These are phyloP conservation scores for Candida ovalis DNA, from an alignment of 805 yeast species.

Conservation along the genomic window DNA sequence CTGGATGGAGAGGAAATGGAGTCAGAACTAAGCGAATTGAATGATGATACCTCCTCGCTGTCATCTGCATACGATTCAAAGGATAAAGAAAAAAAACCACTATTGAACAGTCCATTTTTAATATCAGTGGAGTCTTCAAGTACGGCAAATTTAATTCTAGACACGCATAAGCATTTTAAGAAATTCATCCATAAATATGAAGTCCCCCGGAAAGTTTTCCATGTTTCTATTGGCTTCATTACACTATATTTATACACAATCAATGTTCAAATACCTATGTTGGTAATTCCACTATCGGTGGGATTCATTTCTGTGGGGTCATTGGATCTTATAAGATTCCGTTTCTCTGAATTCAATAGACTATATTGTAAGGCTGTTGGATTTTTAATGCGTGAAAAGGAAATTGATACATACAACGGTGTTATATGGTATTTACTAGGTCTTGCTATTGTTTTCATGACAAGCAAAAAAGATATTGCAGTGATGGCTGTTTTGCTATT, in stretches of 20 bases:
- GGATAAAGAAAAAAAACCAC: not conserved
- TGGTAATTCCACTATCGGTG: slow-evolving; percentile 56
- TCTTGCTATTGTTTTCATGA: slow-evolving; percentile 59
- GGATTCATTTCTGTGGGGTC: slow-evolving; percentile 54
- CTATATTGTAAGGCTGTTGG: slow-evolving; percentile 68
- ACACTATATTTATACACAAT: slow-evolving; percentile 68
- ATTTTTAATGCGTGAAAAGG: slow-evolving; percentile 80
- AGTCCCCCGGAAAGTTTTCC: slow-evolving; percentile 82
- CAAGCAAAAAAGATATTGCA: slow-evolving; percentile 77
- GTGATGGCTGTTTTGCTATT: slow-evolving; percentile 72
- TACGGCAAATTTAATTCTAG: slow-evolving; percentile 22
- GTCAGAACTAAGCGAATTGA: slow-evolving; percentile 15
- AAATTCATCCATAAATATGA: slow-evolving; percentile 59
- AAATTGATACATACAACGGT: slow-evolving; percentile 73
- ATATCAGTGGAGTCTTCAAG: slow-evolving; percentile 9
- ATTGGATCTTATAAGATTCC: slow-evolving; percentile 67
- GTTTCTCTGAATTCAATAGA: slow-evolving; percentile 56
- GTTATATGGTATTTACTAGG: slow-evolving; percentile 87
- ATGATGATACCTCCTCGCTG: slow-evolving; percentile 13
- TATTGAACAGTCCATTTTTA: not conserved
- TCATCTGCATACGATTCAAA: slow-evolving; percentile 10
- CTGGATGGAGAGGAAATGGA: slow-evolving; percentile 9
- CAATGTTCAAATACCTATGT: slow-evolving; percentile 51
- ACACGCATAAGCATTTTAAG: slow-evolving; percentile 28
- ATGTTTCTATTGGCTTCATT: slow-evolving; percentile 82